Percentiles rank a stretch among this genome's conserved stretches.
Evolutionary conservation across 176 grass and related monocot species (phyloP).

Genomic region (Juncus effusus): DNA sequence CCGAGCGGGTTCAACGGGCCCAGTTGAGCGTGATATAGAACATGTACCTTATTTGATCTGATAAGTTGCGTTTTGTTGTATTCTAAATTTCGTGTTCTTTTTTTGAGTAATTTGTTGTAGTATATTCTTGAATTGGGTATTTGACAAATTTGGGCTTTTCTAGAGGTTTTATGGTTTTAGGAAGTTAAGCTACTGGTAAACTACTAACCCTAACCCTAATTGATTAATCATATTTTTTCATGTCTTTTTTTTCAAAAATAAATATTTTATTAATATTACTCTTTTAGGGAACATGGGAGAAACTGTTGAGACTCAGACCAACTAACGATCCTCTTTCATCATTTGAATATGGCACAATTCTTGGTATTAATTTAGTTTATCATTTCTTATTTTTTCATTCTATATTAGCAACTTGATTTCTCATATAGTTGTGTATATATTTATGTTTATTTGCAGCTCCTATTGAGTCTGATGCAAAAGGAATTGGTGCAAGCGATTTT

Average conservation of each 20-base stretch:
- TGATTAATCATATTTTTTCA: no score
- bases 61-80: neutral
- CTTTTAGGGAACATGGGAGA: constrained; percentile 86
- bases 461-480: constrained; percentile 98
- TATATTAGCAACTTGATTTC: constrained; percentile 16
- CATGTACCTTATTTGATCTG: constrained; percentile 44
- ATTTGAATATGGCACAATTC: constrained; percentile 99
- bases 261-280: constrained; percentile 24
- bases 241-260: constrained; percentile 30
- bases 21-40: constrained; percentile 93
- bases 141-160: neutral
- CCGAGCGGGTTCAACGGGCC: constrained; percentile 40
- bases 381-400: constrained; percentile 25
- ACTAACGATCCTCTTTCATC: constrained; percentile 99
- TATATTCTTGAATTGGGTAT: no score
- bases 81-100: neutral
- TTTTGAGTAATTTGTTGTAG: constrained; percentile 11
- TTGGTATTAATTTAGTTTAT: constrained; percentile 88
- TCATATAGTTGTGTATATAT: constrained; percentile 10
- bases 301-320: constrained; percentile 88
- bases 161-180: constrained; percentile 3
- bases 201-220: no score
- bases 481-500: constrained; percentile 98
- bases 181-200: constrained; percentile 11
- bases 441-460: constrained; percentile 62